Conservation (phyloP, 1,284 basidiomycete species). For the Irpex lacteus region DNA sequence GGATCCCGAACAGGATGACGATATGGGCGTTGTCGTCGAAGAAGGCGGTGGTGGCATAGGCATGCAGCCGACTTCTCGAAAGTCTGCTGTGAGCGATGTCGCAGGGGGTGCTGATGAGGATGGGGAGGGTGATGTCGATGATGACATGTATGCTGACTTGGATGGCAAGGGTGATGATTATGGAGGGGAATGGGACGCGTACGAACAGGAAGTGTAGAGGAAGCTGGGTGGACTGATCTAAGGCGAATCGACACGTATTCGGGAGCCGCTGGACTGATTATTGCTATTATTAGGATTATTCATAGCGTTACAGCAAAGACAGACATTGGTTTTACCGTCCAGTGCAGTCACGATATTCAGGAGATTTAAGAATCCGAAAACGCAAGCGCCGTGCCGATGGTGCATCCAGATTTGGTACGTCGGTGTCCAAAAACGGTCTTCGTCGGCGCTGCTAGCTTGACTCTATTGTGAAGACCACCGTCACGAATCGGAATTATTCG, state of each 20-base stretch:
- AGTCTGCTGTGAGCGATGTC: conserved; percentile 4
- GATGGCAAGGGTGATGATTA: conserved; percentile 37
- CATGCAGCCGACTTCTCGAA: conserved; percentile 14
- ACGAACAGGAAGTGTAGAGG: conserved; percentile 41
- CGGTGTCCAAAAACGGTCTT: background rate
- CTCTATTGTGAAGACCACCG: background rate
- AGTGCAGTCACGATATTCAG: no score
- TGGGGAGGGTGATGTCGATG: conserved; percentile 26
- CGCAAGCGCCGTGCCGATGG: background rate
- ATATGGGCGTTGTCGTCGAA: conserved; percentile 45
- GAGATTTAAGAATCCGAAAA: no score
- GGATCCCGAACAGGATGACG: conserved; percentile 54
- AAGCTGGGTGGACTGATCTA: no score
- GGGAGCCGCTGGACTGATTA: background rate
- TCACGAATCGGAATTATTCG: background rate
- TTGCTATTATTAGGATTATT: no score
- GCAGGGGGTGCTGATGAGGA: conserved; percentile 18
- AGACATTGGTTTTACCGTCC: no score
- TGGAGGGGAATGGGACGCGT: conserved; percentile 35
- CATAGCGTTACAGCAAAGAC: no score
- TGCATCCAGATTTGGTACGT: background rate
- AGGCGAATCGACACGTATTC: background rate
- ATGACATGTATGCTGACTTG: conserved; percentile 29
- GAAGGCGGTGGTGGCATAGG: conserved; percentile 40
- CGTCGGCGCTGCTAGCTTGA: background rate